Base-by-base conservation (phyloP, 2,329 filamentous ascomycete genomes). In the Blumeria hordei region DNA sequence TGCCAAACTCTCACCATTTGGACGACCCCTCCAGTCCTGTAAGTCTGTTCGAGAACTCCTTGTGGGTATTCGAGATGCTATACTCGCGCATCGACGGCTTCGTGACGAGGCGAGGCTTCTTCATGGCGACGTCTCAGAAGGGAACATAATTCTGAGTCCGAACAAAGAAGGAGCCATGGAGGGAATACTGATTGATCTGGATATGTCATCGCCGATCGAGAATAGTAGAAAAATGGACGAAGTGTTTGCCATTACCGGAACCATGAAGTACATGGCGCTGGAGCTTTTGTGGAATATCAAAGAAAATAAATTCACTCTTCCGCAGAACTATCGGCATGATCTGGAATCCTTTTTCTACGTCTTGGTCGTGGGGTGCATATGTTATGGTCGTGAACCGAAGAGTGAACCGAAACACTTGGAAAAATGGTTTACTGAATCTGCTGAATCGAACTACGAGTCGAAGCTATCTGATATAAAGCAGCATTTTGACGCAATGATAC, bases 141-240 rank as follows among this genome's bases (percentile, higher is more conserved):
- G 64, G 14, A 70, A 69, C 51, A 66, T 70, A n/a, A 68, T 70
- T 34, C 67, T 71, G 50, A 60, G 28, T 54, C 54, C 37, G 50
- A 57, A 33, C 55, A 53, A 36, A 60, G 58, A 58, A 37, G 51
- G 36, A 56, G 57, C 54, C 36, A 28, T 4, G 21, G 21, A 28
- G 21, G 21, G 21, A 28, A 28, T 28, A 28, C 21, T 28, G 21
- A 28, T 28, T 28, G 21, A 28, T 28, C 21, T 28, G 21, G 21
- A 28, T 28, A 28, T 28, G 21, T 28, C 21, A 55, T 57, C 52
- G 58, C 43, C 54, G 57, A 28, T 28, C 21, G 21, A 28, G 21
- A 28, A 4, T 4, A 28, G 21, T 28, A 28, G 21, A 28, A 28
- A 28, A 28, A 28, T 28, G 21, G 21, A 28, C 4, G 21, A 28